These are phyloP conservation scores for Thozetella sp. DNA, from an alignment of 495 filamentous ascomycete species.

Conservation along the genomic window DNA sequence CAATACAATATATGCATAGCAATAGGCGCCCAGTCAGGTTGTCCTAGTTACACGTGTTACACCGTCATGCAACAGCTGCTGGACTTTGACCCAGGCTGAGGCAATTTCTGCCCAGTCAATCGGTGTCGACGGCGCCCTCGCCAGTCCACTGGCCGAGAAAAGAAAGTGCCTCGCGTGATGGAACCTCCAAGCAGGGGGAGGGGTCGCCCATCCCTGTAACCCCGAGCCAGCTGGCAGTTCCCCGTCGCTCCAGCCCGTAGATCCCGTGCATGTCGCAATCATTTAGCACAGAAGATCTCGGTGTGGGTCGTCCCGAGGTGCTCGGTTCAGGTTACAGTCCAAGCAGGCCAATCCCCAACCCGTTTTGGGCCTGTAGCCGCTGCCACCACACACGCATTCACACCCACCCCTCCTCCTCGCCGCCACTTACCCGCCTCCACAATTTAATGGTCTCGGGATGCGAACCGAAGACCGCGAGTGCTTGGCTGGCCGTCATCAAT, in stretches of 20 bases:
- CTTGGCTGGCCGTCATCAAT: no score
- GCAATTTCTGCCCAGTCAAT: no score
- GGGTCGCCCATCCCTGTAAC: neutral
- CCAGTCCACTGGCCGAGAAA: neutral
- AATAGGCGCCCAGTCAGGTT: no score
- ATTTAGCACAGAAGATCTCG: neutral
- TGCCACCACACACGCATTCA: no score
- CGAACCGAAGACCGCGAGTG: no score
- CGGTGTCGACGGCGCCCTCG: no score
- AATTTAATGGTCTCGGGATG: no score
- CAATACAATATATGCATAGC: no score
- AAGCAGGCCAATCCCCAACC: neutral
- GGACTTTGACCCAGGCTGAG: no score
- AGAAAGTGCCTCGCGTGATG: conserved; percentile 1
- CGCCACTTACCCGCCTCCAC: neutral
- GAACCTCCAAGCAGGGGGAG: neutral
- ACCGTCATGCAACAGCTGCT: no score
- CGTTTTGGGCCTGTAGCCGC: neutral
- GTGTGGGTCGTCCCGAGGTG: conserved; percentile 1
- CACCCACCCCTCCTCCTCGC: neutral
- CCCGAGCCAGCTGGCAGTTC: conserved; percentile 1
- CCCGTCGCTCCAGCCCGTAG: neutral
- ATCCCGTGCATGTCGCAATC: conserved; percentile 3
- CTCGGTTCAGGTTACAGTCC: neutral
- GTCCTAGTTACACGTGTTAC: no score